phyloP scores from a whole-genome alignment of 2,329 filamentous ascomycete species.

The Lecanicillium sp. region DNA sequence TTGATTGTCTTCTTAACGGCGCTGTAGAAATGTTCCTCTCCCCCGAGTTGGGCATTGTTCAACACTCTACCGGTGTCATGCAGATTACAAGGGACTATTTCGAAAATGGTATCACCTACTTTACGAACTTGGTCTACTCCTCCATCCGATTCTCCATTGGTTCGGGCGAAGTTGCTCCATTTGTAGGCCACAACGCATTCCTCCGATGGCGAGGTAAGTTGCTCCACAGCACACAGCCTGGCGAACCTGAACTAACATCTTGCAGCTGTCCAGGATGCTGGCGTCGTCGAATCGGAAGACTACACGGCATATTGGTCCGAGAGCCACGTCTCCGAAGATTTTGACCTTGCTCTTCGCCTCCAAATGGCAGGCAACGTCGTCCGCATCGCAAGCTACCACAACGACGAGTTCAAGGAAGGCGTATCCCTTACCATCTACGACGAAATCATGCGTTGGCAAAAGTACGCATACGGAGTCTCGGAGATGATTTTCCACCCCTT shows the following conservation, averaged over 20 bases:
- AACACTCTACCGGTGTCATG: conserved; percentile 70
- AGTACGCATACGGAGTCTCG: conserved; percentile 65
- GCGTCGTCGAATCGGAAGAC: conserved; percentile 42
- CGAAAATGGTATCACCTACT: conserved; percentile 67
- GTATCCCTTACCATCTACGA: conserved; percentile 68
- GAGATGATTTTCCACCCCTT: conserved; percentile 65
- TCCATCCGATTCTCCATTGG: conserved; percentile 64
- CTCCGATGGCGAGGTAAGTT: conserved; percentile 50
- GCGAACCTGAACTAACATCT: not conserved
- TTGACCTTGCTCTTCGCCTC: conserved; percentile 66
- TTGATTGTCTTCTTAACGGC: conserved; percentile 61
- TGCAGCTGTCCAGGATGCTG: conserved; percentile 26
- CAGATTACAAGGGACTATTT: conserved; percentile 66
- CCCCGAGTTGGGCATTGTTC: conserved; percentile 63
- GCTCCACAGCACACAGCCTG: too few species aligned
- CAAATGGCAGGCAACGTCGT: conserved; percentile 62
- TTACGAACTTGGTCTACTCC: conserved; percentile 71
- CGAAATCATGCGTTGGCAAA: conserved; percentile 65
- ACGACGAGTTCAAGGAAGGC: conserved; percentile 64
- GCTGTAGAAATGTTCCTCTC: conserved; percentile 64
- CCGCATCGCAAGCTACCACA: conserved; percentile 61
- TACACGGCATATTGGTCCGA: conserved; percentile 69
- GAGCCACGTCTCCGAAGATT: conserved; percentile 68
- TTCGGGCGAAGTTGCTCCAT: conserved; percentile 65
- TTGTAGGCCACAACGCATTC: conserved; percentile 72